Base-by-base conservation (phyloP, 2,329 filamentous ascomycete genomes). In the Thermomyces lanuginosus region DNA sequence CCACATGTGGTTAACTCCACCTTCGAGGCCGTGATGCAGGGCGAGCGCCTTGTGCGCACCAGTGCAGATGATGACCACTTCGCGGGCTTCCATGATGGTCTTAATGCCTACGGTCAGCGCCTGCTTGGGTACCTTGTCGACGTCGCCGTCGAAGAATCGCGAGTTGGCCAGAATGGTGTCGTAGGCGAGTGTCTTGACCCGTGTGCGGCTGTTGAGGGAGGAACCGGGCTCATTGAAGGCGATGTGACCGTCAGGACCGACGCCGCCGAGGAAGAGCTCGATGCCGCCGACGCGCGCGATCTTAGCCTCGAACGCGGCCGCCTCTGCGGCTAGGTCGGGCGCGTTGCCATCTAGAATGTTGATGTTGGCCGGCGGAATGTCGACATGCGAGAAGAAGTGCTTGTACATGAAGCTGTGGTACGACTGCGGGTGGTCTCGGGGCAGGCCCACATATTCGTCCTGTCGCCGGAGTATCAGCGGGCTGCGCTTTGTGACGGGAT, bases 371-470 rank as follows among this genome's bases (percentile, higher is more conserved):
- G 81, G 81, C 38, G 73, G 68, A 40, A 89, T 75, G 46, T 91
- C 79, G 41, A 89, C 74, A 37, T 73, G 80, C 22, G 76, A 80
- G 63, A 91, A 91, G 63, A 91, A 82, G 57, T 89, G 67, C 55
- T 78, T 80, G 68, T 83, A 91, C 81, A 91, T 89, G 61, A 89
- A 91, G 38, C 74, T 79, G 59, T 91, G 81, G 56, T 91, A 91
- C 43, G 75, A 82, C 51, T 89, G 74, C 8, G 79, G 73, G 49
- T 91, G 79, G 42, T 84, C 78, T 43, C 78, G 72, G 17, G 80
- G 75, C 36, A 91, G 68, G 31, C 76, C 78, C 38, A 89, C 78
- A 45, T 91, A 91, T 57, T 91, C 81, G 55, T 91, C 81, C 72
- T 77, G 38, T 16, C 10, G 5, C 16, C 10, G 23, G n/a, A 11